Conservation (phyloP, 2,329 filamentous ascomycete genomes). For the Microascus cirrosus region DNA sequence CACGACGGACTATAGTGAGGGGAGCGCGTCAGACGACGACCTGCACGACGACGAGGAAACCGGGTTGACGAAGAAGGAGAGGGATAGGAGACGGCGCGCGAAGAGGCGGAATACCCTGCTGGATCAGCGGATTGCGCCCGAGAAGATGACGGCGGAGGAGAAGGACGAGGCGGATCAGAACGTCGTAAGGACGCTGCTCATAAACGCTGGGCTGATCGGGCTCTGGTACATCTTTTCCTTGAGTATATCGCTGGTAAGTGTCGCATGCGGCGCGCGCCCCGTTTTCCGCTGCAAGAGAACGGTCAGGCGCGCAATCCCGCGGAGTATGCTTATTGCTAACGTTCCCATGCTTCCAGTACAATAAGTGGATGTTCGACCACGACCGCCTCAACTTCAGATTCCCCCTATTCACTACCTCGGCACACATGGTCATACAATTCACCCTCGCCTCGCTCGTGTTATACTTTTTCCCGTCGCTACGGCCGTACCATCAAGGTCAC, state of each 20-base stretch:
- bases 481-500: slow-evolving; percentile 45
- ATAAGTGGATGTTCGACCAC: slow-evolving; percentile 98
- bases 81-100: slow-evolving; percentile 54
- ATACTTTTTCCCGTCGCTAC: slow-evolving; percentile 70
- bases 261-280: neutral
- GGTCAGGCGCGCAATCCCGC: neutral
- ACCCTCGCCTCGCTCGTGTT: slow-evolving; percentile 65
- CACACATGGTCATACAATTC: slow-evolving; percentile 96
- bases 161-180: slow-evolving; percentile 65
- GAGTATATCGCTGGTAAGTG: slow-evolving; percentile 75
- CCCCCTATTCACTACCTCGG: slow-evolving; percentile 85
- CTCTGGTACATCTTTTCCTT: slow-evolving; percentile 89
- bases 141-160: slow-evolving; percentile 57
- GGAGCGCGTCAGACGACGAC: slow-evolving; percentile 59
- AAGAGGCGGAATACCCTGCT: slow-evolving; percentile 56
- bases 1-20: slow-evolving; percentile 27
- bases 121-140: slow-evolving; percentile 56
- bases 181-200: slow-evolving; percentile 54
- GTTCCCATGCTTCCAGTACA: slow-evolving; percentile 52
- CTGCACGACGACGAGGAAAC: slow-evolving; percentile 82
- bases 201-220: slow-evolving; percentile 73
- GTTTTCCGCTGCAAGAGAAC: neutral
- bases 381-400: slow-evolving; percentile 82
- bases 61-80: slow-evolving; percentile 66
- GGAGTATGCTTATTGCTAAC: neutral